A percentile compares a stretch with the other conserved stretches of the same genome.
phyloP scores from a whole-genome alignment of 140 eudicot genomes.

The Ambrosia hybrid region DNA sequence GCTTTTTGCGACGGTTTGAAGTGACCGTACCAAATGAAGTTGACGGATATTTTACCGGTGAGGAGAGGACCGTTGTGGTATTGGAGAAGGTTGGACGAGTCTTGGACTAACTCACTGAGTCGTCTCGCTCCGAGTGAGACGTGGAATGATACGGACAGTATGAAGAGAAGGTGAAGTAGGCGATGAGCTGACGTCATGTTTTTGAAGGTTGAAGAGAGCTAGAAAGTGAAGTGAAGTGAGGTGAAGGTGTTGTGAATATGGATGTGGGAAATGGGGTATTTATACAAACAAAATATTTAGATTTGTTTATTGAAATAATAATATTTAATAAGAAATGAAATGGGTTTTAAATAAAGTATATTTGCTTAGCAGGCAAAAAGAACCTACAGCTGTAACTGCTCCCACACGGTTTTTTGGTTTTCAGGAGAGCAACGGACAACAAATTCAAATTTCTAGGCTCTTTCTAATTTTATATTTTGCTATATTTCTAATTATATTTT shows the following conservation, averaged over 20 bases:
- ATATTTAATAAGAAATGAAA: not conserved
- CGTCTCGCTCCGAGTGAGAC: slow-evolving; percentile 32
- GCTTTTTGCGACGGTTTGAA: slow-evolving; percentile 57
- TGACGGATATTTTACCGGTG: slow-evolving; percentile 47
- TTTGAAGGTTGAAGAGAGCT: not conserved
- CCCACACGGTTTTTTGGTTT: not conserved
- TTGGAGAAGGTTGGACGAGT: slow-evolving; percentile 23
- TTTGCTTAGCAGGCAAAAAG: slow-evolving; percentile 12
- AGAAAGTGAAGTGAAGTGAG: not conserved
- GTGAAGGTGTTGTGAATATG: slow-evolving; percentile 1
- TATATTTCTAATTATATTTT: too few species aligned
- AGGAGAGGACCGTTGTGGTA: slow-evolving; percentile 69
- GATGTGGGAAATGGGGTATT: not conserved
- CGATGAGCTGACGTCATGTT: slow-evolving; percentile 15
- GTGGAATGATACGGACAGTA: slow-evolving; percentile 16
- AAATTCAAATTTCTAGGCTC: not conserved
- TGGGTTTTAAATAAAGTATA: not conserved
- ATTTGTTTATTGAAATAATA: not conserved
- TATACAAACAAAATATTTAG: slow-evolving; percentile 4
- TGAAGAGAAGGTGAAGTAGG: slow-evolving; percentile 14
- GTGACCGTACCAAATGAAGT: slow-evolving; percentile 58
- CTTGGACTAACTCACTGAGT: slow-evolving; percentile 37
- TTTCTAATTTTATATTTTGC: not conserved
- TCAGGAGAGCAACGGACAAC: too few species aligned
- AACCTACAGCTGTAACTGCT: slow-evolving; percentile 10